Evolutionary conservation across 148 eudicot species (phyloP).

Genomic region (Vaccinium darrowii): DNA sequence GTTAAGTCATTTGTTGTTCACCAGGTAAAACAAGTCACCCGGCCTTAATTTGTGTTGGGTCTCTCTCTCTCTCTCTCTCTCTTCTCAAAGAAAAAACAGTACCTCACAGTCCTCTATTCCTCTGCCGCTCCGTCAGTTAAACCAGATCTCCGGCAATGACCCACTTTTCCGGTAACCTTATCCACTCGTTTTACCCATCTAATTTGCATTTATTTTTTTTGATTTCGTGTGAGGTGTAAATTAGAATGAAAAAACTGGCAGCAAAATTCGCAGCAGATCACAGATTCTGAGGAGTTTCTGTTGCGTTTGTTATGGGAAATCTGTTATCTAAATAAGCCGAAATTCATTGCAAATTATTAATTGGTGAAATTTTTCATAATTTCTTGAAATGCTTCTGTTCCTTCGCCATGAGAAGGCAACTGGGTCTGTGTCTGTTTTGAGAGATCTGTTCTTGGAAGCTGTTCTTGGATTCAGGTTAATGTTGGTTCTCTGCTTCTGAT

Average conservation of each 20-base stretch:
- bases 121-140: constrained; percentile 22
- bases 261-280: background rate
- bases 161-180: constrained; percentile 36
- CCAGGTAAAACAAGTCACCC: constrained; percentile 13
- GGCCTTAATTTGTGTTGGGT: background rate
- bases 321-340: background rate
- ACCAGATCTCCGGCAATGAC: constrained; percentile 56
- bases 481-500: background rate
- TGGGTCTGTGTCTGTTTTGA: background rate
- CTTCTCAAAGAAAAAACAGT: background rate
- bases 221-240: constrained; percentile 14
- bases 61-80: constrained; percentile 20
- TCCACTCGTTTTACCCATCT: constrained; percentile 14
- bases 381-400: background rate
- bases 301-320: background rate
- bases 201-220: background rate
- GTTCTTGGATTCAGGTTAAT: background rate
- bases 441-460: constrained; percentile 13
- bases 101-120: constrained; percentile 7
- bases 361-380: background rate
- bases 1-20: background rate
- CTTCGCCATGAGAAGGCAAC: background rate
- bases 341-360: background rate
- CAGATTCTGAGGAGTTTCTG: background rate
- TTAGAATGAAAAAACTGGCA: background rate